Base-by-base conservation (phyloP, 1,284 basidiomycete species). In the Boletus sp. region DNA sequence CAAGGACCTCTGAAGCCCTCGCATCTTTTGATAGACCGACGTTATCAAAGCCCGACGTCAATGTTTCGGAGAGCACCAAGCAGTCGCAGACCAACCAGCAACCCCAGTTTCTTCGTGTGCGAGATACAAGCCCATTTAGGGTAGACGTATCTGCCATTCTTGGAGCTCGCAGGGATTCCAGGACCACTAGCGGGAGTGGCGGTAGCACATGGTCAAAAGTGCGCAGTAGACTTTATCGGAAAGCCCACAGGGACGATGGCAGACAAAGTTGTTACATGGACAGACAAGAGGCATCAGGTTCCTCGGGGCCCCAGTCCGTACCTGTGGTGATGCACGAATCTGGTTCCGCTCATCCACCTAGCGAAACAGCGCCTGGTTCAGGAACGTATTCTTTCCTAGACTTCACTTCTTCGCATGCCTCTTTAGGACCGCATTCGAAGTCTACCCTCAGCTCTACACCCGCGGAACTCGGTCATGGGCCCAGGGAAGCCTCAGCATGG, bases 381-480 rank as follows among this genome's bases (percentile, higher is more conserved):
- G 69, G 66, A 26, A 66, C 70, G 17, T 67, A 68, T 38, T 84
- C 82, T 0, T 84, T 84, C 67, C 69, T 84, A 19, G 82, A 84
- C 58, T 72, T 84, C 46, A 37, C 62, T 33, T 78, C 79, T 4
- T 76, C 78, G 2, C 71, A 69, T 32, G 68, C 61, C 10, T 78
- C 77, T 19, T 48, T 69, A 17, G 60, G 63, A 19, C 68, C 64
- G 23, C 66, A 69, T 5, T 73, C 75, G 5, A 62, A 66, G 35
- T 55, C 57, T n/a, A 66, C 57, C 13, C 47, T 55, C 34, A 67
- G 54, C 35, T 67, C 64, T 47, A 45, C 55, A 0, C 57, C 59
- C 12, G 65, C 55, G 8, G 62, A 65, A 20, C 5, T 44, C n/a
- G 65, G 61, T 36, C 66, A 66, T 38, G 49, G 29, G 4, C 30